phyloP scores from a whole-genome alignment of 805 yeast species.

The Candida michaelii region DNA sequence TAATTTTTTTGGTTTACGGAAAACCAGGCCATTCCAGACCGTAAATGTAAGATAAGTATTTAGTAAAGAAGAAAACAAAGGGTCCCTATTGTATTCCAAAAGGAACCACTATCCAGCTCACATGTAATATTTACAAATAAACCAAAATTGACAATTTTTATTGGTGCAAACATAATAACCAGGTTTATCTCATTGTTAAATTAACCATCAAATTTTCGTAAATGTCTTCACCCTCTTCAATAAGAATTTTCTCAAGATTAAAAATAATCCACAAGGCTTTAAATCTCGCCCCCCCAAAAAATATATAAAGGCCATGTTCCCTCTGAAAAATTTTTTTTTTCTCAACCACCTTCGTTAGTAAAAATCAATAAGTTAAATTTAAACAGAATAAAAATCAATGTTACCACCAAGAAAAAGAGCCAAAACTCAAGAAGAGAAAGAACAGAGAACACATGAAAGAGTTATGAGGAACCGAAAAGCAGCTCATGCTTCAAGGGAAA shows the following conservation, averaged over 20 bases:
- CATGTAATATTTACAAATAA: neutral
- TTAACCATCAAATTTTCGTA: no score
- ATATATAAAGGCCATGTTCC: conserved; percentile 1
- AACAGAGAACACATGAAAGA: conserved; percentile 91
- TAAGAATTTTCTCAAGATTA: no score
- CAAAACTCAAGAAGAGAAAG: conserved; percentile 94
- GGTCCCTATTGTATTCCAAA: neutral
- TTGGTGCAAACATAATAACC: no score
- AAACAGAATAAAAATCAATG: conserved; percentile 29
- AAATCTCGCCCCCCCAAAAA: neutral
- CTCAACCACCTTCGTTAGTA: conserved; percentile 2
- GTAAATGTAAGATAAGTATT: neutral
- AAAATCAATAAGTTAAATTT: conserved; percentile 3
- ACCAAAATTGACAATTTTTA: no score
- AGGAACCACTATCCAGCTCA: no score
- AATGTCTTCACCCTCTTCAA: no score
- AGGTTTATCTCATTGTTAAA: no score
- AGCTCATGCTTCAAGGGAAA: conserved; percentile 96
- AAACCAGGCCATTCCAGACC: neutral
- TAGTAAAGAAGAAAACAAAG: neutral
- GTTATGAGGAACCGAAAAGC: conserved; percentile 93
- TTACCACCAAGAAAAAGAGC: conserved; percentile 97
- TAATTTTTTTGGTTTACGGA: neutral
- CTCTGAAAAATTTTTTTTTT: neutral
- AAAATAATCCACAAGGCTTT: no score